Percentiles rank a stretch among this genome's conserved stretches.
phyloP scores from a whole-genome alignment of 2,329 filamentous ascomycete species.

The Elsinoe fawcettii region DNA sequence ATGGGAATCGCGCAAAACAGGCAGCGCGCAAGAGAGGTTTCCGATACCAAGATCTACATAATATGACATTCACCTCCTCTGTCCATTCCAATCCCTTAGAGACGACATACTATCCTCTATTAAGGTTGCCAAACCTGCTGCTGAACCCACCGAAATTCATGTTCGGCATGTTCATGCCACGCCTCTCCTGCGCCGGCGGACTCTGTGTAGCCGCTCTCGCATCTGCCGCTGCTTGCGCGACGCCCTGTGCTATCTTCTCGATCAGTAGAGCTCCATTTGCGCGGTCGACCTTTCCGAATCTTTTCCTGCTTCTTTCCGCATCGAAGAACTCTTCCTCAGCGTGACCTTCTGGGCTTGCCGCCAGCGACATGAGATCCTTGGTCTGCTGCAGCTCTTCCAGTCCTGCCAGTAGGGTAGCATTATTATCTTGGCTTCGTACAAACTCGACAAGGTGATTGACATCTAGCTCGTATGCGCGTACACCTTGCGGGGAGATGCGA shows the following conservation, averaged over 20 bases:
- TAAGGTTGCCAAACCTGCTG: constrained; percentile 18
- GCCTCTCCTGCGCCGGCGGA: constrained; percentile 15
- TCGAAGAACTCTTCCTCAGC: constrained; percentile 83
- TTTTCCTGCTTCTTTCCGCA: constrained; percentile 78
- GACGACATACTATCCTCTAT: background rate
- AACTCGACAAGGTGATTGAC: constrained; percentile 78
- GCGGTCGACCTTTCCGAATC: constrained; percentile 87
- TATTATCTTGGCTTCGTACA: constrained; percentile 69
- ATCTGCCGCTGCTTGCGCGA: constrained; percentile 15
- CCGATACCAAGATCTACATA: constrained; percentile 5
- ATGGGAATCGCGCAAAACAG: background rate
- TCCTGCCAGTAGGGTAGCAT: constrained; percentile 80
- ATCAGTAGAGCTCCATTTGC: constrained; percentile 79
- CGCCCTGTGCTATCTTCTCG: constrained; percentile 56
- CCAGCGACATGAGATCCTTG: constrained; percentile 54
- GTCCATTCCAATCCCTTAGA: background rate
- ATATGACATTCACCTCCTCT: background rate
- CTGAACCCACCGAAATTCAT: constrained; percentile 19
- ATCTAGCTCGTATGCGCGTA: constrained; percentile 72
- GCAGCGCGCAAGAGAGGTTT: background rate
- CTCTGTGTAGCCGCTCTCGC: constrained; percentile 16
- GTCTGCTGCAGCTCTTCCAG: constrained; percentile 92
- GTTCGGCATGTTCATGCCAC: constrained; percentile 12
- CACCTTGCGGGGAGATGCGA: constrained; percentile 79
- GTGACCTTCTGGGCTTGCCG: constrained; percentile 56